Evolutionary conservation across 2,329 filamentous ascomycete genomes (phyloP), one percentile per base, ranked within the genome.

Genomic region (Aspergillus ustus): DNA sequence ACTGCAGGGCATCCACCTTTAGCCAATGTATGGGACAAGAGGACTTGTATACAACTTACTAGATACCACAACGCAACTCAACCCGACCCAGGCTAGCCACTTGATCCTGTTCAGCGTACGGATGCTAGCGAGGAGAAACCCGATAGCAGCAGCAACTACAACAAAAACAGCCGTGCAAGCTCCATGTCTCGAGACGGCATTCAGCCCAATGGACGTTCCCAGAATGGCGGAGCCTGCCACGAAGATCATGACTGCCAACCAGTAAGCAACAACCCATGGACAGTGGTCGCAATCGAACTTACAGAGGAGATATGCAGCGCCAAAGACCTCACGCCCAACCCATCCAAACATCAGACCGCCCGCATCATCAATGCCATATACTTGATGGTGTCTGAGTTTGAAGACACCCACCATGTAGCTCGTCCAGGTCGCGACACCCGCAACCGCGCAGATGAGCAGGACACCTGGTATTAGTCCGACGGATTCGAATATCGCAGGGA

Each of bases 291-390:
- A n/a, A n/a, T n/a, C n/a, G n/a, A n/a, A n/a, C 31, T n/a, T 53
- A 57, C 40, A 58, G n/a, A 50, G 54, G 8, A 46, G 48, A 44
- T 44, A 57, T 25, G 28, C 48, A n/a, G 60, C 20, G 15, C 55
- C 59, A 11, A 86, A 76, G 13, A 85, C 63, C 64, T 84, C 83
- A 25, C 82, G 78, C 0, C 84, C 84, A 5, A 82, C 61, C 1
- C 78, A 80, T 2, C 85, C 85, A 58, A 85, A 84, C 20, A 87
- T 75, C 56, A 86, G 80, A 46, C 73, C 73, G 6, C 84, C 84
- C 0, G 83, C 84, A 60, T 87, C 84, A 48, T 84, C 84, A 75
- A 86, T 85, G 51, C 81, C 82, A 67, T 87, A 85, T 1, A 86
- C 83, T 62, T 84, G 77, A 0, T 80, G 81, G 66, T 86, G 84